Base-by-base conservation (phyloP, 2,329 filamentous ascomycete species). In the Phymatotrichopsis omnivora region DNA sequence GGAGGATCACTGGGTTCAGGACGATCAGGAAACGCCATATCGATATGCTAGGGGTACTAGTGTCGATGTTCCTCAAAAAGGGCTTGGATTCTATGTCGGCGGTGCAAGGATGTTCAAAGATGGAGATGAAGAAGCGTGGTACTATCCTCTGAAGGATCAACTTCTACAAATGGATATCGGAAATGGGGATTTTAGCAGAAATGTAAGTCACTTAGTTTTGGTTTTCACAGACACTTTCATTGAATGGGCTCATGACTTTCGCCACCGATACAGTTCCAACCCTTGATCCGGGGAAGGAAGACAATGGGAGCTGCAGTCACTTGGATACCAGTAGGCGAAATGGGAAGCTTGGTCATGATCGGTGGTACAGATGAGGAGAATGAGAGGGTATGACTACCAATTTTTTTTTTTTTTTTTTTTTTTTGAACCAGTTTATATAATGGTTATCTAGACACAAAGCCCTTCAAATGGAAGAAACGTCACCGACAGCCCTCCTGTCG, bases 341-440 rank as follows among this genome's bases (percentile, higher is more conserved):
- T 30, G 14, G 42, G 46, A 4, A 36, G 35, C 24, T 35, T 36
- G 22, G 27, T 49, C 22, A 45, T 36, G 35, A 31, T 49, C n/a
- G 41, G 42, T 14, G 42, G 46, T 24, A 45, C 28, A 7, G 16
- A 29, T 16, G 46, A 45, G 30, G 31, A 29, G n/a, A 16, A 17
- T 23, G 40, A 49, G 19, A 45, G 46, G 25, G 42, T 41, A 16
- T 14, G 37, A 17, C 16, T 19, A 40, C 19, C 7, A 23, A 7
- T 16, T n/a, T n/a, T 12, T 11, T 7, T 2, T 32, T 32, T 32
- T 14, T 16, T 33, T 33, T 33, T 3, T n/a, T 11, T 14, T 33
- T 33, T 33, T 14, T 33, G 5, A 5, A 10, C 31, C n/a, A n/a
- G n/a, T n/a, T n/a, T n/a, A n/a, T n/a, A 10, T 10, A 20, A 23